Evolutionary conservation across 139 green algal genomes (phyloP).

Genomic region (Chlamydomonas incerta): DNA sequence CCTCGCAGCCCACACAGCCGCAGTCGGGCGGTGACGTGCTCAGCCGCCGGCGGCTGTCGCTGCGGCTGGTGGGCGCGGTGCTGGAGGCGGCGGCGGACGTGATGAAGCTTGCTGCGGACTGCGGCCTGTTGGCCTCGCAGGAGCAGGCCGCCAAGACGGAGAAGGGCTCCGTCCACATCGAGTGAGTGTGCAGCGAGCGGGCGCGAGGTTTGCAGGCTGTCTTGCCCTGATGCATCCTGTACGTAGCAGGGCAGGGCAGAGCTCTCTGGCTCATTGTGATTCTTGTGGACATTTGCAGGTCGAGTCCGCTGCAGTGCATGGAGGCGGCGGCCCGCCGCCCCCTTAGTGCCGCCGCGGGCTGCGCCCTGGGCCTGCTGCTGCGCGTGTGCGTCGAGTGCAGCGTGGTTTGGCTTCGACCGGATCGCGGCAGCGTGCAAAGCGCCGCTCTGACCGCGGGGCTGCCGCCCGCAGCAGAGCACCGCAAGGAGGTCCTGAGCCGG

Average conservation of each 20-base stretch:
- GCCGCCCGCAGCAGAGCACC: not conserved
- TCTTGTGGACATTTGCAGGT: too few relatives aligned
- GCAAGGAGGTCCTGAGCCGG: not conserved
- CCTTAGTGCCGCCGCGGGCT: not conserved
- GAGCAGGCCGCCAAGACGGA: not conserved
- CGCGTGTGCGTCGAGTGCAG: constrained; percentile 14
- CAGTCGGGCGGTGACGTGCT: not conserved
- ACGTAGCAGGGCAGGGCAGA: too few relatives aligned
- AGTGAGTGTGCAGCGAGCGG: constrained; percentile 31
- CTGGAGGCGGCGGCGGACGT: not conserved
- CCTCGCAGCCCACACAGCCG: not conserved
- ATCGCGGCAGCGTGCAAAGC: not conserved
- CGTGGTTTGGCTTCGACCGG: not conserved
- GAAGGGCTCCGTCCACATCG: constrained; percentile 10
- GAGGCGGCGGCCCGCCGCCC: not conserved
- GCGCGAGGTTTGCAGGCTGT: too few relatives aligned
- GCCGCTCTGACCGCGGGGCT: not conserved
- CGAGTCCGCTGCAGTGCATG: constrained; percentile 21
- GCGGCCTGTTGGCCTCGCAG: not conserved
- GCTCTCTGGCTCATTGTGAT: too few relatives aligned
- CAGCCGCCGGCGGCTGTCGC: not conserved
- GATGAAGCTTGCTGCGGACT: not conserved
- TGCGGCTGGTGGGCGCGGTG: constrained; percentile 7
- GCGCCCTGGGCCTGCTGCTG: constrained; percentile 3
- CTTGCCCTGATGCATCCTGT: too few relatives aligned